A percentile compares a stretch with the other conserved stretches of the same genome.
These are phyloP conservation scores for Populus tomentosa DNA, from an alignment of 441 rosid genomes.

Conservation along the genomic window DNA sequence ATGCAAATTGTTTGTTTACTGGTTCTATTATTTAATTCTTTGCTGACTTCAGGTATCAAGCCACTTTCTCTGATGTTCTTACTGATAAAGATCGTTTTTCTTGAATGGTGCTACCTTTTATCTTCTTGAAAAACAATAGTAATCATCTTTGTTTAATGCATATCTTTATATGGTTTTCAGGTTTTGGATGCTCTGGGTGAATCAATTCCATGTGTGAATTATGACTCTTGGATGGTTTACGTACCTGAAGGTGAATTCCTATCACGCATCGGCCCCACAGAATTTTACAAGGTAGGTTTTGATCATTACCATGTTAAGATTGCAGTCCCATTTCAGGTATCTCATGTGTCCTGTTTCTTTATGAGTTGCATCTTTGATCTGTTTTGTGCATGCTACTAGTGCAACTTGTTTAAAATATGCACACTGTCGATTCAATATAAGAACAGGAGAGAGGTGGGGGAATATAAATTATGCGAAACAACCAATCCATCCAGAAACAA, in stretches of 20 bases:
- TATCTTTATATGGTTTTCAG: constrained; percentile 28
- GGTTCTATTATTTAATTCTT: neutral
- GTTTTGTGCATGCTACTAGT: neutral
- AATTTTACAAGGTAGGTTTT: constrained; percentile 68
- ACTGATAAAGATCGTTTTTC: neutral
- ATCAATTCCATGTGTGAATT: constrained; percentile 66
- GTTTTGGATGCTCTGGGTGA: constrained; percentile 89
- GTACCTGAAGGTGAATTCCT: constrained; percentile 90
- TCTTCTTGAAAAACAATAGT: neutral
- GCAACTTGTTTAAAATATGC: neutral
- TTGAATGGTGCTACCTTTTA: neutral
- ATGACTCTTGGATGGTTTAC: constrained; percentile 97
- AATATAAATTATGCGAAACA: neutral
- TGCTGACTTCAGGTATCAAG: neutral
- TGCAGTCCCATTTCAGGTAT: neutral
- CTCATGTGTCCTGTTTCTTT: neutral
- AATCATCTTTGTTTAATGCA: neutral
- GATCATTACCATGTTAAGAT: neutral
- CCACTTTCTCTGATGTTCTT: neutral
- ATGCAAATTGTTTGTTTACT: neutral
- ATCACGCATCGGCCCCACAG: constrained; percentile 90
- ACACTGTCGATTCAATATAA: neutral
- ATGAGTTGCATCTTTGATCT: neutral
- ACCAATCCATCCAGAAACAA: neutral
- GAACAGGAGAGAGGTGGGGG: neutral